Percentiles rank a stretch among this genome's conserved stretches.
These are phyloP conservation scores for Vitis hybrid DNA, from an alignment of 177 flowering plant genomes.

Conservation along the genomic window DNA sequence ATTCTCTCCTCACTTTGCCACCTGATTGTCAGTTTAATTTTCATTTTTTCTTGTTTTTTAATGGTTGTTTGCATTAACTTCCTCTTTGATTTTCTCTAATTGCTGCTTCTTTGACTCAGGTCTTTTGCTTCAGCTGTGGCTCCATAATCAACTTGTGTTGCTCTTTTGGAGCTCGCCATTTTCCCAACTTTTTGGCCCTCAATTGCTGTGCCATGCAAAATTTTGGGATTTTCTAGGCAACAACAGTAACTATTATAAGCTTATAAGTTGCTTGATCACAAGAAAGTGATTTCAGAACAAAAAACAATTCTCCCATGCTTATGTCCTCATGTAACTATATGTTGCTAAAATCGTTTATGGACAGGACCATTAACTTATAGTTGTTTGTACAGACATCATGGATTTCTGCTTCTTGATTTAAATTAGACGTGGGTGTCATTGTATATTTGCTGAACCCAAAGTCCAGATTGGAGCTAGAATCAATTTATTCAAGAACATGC, in stretches of 20 bases:
- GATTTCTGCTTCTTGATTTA: too few species aligned
- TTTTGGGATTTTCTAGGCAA: not conserved
- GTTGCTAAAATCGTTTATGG: not conserved
- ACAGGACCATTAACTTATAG: too few species aligned
- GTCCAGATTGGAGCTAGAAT: too few species aligned
- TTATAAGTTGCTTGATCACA: not conserved
- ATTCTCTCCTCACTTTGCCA: not conserved
- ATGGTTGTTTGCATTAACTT: not conserved
- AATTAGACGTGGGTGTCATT: too few species aligned
- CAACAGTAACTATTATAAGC: not conserved
- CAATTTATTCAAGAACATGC: too few species aligned
- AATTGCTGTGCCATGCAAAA: not conserved
- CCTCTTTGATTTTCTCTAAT: not conserved
- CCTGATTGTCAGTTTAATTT: not conserved
- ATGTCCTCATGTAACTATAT: not conserved
- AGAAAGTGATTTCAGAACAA: too few species aligned
- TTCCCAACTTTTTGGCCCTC: not conserved
- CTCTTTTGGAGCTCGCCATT: not conserved
- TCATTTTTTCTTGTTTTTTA: not conserved
- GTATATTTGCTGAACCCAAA: too few species aligned
- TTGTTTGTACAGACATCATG: too few species aligned
- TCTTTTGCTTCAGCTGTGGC: constrained; percentile 4
- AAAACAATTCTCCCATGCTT: not conserved
- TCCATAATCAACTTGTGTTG: not conserved
- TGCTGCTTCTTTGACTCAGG: constrained; percentile 6